Percentiles rank a stretch among this genome's conserved stretches.
Evolutionary conservation across 2,329 filamentous ascomycete species (phyloP).

Genomic region (Rugonectria rugulosa): DNA sequence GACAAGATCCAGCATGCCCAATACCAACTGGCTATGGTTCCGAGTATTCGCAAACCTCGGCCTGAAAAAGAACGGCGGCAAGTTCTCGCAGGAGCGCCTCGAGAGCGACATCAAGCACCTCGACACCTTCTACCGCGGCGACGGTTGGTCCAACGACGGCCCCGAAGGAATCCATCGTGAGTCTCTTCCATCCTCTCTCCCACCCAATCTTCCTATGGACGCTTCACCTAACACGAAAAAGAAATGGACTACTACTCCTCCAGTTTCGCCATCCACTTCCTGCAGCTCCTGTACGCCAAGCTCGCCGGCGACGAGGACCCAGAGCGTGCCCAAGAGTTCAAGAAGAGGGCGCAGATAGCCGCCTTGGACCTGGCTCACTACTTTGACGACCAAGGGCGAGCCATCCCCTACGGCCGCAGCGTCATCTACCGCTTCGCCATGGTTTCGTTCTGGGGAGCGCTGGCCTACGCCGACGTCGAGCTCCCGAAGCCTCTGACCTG

Average conservation of each 20-base stretch:
- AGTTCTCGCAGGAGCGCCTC: constrained; percentile 73
- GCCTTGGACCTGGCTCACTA: constrained; percentile 79
- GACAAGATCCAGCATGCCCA: constrained; percentile 66
- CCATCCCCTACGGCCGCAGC: constrained; percentile 80
- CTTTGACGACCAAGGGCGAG: constrained; percentile 74
- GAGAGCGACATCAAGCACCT: constrained; percentile 80
- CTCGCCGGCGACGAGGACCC: constrained; percentile 73
- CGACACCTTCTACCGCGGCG: constrained; percentile 82
- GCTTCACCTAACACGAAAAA: constrained; percentile 33
- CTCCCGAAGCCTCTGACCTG: constrained; percentile 76
- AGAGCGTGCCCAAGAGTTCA: constrained; percentile 72
- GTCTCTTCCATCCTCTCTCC: constrained; percentile 37
- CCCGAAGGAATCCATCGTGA: constrained; percentile 75
- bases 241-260: constrained; percentile 88
- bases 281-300: constrained; percentile 80
- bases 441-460: constrained; percentile 82
- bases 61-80: constrained; percentile 75
- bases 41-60: constrained; percentile 84
- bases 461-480: constrained; percentile 79
- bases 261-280: constrained; percentile 81
- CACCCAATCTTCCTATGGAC: no score
- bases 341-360: constrained; percentile 69
- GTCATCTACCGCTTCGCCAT: constrained; percentile 86
- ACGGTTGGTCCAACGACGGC: constrained; percentile 84
- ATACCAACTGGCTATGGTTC: constrained; percentile 80